phyloP scores from a whole-genome alignment of 2,329 filamentous ascomycete species.

The Simplicillium aogashimaense region DNA sequence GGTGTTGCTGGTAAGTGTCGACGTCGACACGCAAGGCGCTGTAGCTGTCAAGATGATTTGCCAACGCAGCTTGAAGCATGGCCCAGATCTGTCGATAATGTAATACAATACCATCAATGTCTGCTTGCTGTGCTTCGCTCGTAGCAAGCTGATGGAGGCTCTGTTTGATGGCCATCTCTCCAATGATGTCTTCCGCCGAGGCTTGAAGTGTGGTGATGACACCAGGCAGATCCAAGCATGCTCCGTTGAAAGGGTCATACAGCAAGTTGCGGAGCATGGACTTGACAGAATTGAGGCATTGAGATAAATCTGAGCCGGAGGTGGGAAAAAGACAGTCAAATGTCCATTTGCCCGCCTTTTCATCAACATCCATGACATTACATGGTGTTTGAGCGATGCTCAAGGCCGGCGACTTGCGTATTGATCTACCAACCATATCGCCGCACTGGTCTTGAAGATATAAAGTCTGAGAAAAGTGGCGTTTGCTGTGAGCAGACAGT shows the following conservation, averaged over 20 bases:
- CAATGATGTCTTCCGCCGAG: slow-evolving; percentile 18
- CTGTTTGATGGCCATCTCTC: slow-evolving; percentile 12
- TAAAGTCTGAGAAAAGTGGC: slow-evolving; percentile 19
- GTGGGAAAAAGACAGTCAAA: slow-evolving; percentile 26
- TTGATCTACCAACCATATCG: slow-evolving; percentile 13
- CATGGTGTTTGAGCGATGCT: slow-evolving; percentile 21
- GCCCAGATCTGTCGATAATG: slow-evolving; percentile 20
- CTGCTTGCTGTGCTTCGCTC: slow-evolving; percentile 8
- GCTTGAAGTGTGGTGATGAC: slow-evolving; percentile 21
- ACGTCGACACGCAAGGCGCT: slow-evolving; percentile 21
- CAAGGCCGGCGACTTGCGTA: slow-evolving; percentile 19
- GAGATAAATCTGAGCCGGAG: slow-evolving; percentile 14
- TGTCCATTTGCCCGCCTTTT: slow-evolving; percentile 18
- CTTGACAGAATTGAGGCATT: slow-evolving; percentile 21
- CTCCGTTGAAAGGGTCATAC: slow-evolving; percentile 22
- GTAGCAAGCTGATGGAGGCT: slow-evolving; percentile 16
- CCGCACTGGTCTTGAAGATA: slow-evolving; percentile 25
- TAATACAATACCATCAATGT: slow-evolving; percentile 15
- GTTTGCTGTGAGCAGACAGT: background rate
- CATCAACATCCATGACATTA: slow-evolving; percentile 15
- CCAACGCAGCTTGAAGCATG: slow-evolving; percentile 20
- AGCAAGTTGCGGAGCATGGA: slow-evolving; percentile 21
- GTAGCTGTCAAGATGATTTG: slow-evolving; percentile 9
- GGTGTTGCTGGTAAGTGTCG: slow-evolving; percentile 17
- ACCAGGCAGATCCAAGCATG: slow-evolving; percentile 23